Evolutionary conservation across 2,329 filamentous ascomycete genomes (phyloP).

Genomic region (Rhytidhysteron rufulum): DNA sequence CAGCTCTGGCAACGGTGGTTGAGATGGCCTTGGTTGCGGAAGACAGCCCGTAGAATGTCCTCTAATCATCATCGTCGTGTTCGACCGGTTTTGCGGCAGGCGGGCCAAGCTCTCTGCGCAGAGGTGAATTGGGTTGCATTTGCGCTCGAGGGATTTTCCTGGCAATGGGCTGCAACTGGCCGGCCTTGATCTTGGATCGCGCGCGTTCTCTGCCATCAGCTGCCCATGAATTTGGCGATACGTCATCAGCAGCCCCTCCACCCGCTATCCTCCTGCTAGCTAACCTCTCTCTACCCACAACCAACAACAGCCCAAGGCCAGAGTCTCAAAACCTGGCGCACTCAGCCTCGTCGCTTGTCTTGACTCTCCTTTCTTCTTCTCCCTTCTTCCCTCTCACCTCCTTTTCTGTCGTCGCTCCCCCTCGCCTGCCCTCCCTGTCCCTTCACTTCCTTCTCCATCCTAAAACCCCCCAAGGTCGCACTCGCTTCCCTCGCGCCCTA

Average conservation of each 20-base stretch:
- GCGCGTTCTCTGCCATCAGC: too few species aligned
- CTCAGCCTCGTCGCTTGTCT: constrained; percentile 4
- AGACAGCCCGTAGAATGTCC: constrained; percentile 1
- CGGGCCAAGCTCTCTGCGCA: too few species aligned
- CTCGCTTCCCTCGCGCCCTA: neutral
- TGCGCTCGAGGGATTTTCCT: too few species aligned
- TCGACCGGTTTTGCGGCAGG: too few species aligned
- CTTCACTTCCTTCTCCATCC: constrained; percentile 3
- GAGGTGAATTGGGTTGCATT: too few species aligned
- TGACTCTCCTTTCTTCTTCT: constrained; percentile 5
- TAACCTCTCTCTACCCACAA: too few species aligned
- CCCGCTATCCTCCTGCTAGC: too few species aligned
- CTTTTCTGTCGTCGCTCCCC: neutral
- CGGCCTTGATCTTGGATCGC: too few species aligned
- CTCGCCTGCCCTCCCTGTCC: constrained; percentile 1
- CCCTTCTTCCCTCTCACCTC: neutral
- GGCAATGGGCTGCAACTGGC: too few species aligned
- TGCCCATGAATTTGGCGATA: too few species aligned
- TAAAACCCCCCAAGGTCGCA: neutral
- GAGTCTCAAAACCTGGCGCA: constrained; percentile 1
- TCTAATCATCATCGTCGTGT: too few species aligned
- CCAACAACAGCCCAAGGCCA: constrained; percentile 7
- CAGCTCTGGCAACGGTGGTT: neutral
- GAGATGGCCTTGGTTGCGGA: constrained; percentile 6
- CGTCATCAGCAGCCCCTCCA: too few species aligned